These are phyloP conservation scores for Sequoia sempervirens DNA, from an alignment of 75 land plant species.

Conservation along the genomic window DNA sequence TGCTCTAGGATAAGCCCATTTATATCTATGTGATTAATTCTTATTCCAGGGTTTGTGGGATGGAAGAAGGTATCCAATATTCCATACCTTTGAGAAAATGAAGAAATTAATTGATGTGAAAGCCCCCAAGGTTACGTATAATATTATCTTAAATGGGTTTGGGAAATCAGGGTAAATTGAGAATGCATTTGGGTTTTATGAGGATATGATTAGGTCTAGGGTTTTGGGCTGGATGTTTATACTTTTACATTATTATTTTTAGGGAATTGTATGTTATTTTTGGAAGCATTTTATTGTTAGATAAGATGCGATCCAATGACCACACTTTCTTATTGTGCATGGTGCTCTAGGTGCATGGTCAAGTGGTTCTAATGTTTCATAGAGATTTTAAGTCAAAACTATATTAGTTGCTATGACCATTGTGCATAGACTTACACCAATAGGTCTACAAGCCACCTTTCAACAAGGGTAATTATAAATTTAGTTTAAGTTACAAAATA, in stretches of 20 bases:
- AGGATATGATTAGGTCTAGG: constrained; percentile 28
- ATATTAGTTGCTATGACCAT: neutral
- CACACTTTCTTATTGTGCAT: neutral
- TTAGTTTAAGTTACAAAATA: neutral
- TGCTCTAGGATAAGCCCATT: constrained; percentile 40
- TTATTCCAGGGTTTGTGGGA: constrained; percentile 22
- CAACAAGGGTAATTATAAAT: neutral
- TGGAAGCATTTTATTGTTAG: neutral
- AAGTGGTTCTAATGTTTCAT: neutral
- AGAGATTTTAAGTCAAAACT: neutral
- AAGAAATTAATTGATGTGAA: constrained; percentile 41
- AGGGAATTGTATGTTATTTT: neutral
- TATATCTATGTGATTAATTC: constrained; percentile 34
- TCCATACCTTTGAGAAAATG: constrained; percentile 46
- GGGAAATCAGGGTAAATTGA: constrained; percentile 24
- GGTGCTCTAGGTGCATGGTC: neutral
- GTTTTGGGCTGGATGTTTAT: constrained; percentile 49
- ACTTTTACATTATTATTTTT: constrained; percentile 24
- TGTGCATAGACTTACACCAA: neutral
- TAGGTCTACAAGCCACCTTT: neutral
- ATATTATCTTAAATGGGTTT: constrained; percentile 42
- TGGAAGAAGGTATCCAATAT: constrained; percentile 35
- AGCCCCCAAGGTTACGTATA: constrained; percentile 34
- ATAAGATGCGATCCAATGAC: neutral
- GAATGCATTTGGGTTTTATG: constrained; percentile 23